Conservation (phyloP, 2,329 filamentous ascomycete species). For the Fusarium sp. region DNA sequence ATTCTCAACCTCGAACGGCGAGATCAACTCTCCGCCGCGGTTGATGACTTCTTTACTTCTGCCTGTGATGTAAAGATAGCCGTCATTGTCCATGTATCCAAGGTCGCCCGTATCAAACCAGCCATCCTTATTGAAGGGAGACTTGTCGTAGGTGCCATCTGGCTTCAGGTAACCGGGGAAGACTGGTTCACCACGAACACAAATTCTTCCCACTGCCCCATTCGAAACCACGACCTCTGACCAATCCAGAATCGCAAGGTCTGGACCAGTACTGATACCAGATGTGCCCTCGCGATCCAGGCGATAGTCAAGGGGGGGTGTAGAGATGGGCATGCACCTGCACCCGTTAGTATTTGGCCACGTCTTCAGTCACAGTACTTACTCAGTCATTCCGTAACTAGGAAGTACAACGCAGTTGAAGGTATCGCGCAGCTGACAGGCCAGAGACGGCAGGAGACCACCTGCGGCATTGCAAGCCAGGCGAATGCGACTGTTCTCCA, state of each 20-base stretch:
- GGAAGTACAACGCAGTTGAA: constrained; percentile 66
- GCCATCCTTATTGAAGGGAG: constrained; percentile 59
- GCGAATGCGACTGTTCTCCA: constrained; percentile 58
- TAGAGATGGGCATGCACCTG: constrained; percentile 69
- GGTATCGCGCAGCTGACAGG: constrained; percentile 59
- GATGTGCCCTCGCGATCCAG: constrained; percentile 66
- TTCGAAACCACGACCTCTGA: constrained; percentile 46
- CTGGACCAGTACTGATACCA: constrained; percentile 63
- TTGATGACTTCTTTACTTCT: constrained; percentile 69
- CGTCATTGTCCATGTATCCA: constrained; percentile 63
- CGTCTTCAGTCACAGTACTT: constrained; percentile 21
- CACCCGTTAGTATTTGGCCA: neutral
- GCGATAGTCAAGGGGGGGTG: constrained; percentile 63
- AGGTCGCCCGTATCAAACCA: constrained; percentile 69
- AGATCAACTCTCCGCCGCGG: constrained; percentile 69
- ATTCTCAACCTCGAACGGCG: constrained; percentile 70
- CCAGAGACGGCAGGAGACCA: constrained; percentile 63
- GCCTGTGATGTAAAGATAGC: constrained; percentile 66
- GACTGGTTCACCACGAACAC: constrained; percentile 63
- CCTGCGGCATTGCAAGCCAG: constrained; percentile 69
- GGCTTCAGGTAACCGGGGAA: constrained; percentile 62
- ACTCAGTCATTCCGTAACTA: constrained; percentile 70
- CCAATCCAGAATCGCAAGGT: constrained; percentile 62
- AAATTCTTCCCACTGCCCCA: constrained; percentile 60
- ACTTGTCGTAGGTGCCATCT: constrained; percentile 57